Base-by-base conservation (phyloP, 2,329 filamentous ascomycete species). In the Uncinocarpus reesii region DNA sequence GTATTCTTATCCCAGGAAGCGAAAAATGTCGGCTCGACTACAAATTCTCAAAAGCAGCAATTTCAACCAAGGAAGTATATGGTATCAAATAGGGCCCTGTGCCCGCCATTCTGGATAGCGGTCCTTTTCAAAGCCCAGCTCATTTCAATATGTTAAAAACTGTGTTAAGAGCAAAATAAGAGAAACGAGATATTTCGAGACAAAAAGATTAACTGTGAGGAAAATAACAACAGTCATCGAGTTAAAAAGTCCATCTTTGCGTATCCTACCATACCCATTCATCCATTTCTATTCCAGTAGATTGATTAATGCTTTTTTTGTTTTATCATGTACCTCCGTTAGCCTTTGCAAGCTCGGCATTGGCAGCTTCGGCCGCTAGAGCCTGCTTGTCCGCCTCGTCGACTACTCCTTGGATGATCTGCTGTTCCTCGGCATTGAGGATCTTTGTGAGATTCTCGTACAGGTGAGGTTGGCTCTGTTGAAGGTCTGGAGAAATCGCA, bases 401-500 rank as follows among this genome's bases (percentile, higher is more conserved):
- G 52, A 94, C 79, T 48, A 90, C 86, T 18, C 73, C 77, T 64
- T 93, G 82, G 53, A 96, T 78, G 42, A 93, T 76, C 53, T 77
- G 77, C 64, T 92, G 86, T 62, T 96, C 89, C 42, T 92, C 86
- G 0, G 80, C 74, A 31, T 78, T 81, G 34, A 96, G 77, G 52
- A 86, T 84, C 56, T 83, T 80, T 18, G 86, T 87, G 50, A 98
- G 74, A 51, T 75, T 82, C 36, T 81, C 73, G 64, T 96, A 98
- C 56, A 95, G 83, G 56, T 89, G 84, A 13, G 90, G 89, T 61
- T 95, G 88, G 59, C 89, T 84, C 70, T 84, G 81, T 77, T 95
- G 87, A 62, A 96, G 78, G 66, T 79, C 88, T 94, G 62, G 37
- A 49, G 18, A 20, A 38, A 13, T 13, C 26, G 21, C 4, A 16